Evolutionary conservation across 441 rosid species (phyloP).

Genomic region (Dalechampia spathulata): DNA sequence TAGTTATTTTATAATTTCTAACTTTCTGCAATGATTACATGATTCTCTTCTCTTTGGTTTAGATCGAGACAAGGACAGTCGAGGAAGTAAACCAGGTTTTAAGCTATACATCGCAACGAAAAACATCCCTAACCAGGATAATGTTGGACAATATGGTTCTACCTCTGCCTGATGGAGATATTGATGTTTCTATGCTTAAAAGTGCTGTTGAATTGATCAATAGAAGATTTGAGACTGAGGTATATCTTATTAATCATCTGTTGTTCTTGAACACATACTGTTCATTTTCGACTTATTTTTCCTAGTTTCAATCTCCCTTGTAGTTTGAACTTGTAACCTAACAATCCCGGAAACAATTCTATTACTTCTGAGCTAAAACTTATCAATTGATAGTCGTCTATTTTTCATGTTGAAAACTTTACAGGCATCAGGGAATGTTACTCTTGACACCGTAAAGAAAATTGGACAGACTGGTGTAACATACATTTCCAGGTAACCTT

Average conservation of each 20-base stretch:
- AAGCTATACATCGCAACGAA: slow-evolving; percentile 41
- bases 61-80: slow-evolving; percentile 87
- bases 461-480: slow-evolving; percentile 93
- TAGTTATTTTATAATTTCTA: not conserved
- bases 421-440: slow-evolving; percentile 94
- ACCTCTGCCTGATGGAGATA: slow-evolving; percentile 72
- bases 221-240: slow-evolving; percentile 84
- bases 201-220: slow-evolving; percentile 62
- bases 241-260: slow-evolving; percentile 11
- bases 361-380: no score
- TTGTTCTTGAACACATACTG: no score
- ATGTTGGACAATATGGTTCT: slow-evolving; percentile 97
- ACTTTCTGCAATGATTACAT: not conserved
- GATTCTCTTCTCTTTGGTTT: not conserved
- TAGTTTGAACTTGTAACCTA: no score
- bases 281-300: not conserved
- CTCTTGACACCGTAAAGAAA: slow-evolving; percentile 77
- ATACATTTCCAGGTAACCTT: slow-evolving; percentile 67
- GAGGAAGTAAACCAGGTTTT: slow-evolving; percentile 77
- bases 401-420: not conserved
- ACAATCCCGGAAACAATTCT: no score
- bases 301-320: no score
- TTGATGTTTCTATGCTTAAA: slow-evolving; percentile 80
- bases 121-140: slow-evolving; percentile 63
- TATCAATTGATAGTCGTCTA: no score